Percentiles rank a stretch among this genome's conserved stretches.
These are phyloP conservation scores for Cucumis hystrix DNA, from an alignment of 306 rosid genomes.

Conservation along the genomic window DNA sequence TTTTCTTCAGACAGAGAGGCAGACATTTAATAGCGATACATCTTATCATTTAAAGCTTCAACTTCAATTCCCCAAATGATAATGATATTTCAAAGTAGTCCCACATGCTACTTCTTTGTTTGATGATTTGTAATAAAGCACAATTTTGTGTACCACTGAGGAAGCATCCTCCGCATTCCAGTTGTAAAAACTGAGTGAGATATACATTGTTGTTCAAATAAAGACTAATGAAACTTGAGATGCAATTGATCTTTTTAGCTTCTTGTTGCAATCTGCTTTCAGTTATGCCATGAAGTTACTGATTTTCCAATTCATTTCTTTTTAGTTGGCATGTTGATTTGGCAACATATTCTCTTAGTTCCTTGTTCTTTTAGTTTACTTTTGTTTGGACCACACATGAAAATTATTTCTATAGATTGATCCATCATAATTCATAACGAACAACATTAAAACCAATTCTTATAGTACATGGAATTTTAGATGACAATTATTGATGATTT, in stretches of 20 bases:
- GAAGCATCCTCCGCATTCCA: background rate
- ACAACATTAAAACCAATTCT: no score
- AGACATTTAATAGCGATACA: constrained; percentile 11
- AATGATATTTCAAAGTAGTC: constrained; percentile 3
- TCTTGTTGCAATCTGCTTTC: background rate
- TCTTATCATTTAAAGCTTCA: constrained; percentile 54
- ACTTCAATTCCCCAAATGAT: constrained; percentile 36
- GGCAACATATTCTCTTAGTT: background rate
- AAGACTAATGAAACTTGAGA: background rate
- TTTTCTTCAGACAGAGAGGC: constrained; percentile 24
- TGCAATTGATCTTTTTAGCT: background rate
- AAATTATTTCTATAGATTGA: no score
- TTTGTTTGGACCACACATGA: no score
- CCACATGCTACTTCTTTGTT: background rate
- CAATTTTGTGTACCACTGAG: background rate
- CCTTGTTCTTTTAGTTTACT: background rate
- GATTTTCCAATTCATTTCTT: background rate
- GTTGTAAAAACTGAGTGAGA: background rate
- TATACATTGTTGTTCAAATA: background rate
- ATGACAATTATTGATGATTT: no score
- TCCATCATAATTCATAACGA: no score
- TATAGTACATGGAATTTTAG: no score
- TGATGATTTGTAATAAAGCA: background rate
- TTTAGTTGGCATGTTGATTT: background rate
- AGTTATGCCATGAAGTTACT: background rate